Conservation (phyloP, 2,329 filamentous ascomycete genomes). For the Botrytis deweyae region DNA sequence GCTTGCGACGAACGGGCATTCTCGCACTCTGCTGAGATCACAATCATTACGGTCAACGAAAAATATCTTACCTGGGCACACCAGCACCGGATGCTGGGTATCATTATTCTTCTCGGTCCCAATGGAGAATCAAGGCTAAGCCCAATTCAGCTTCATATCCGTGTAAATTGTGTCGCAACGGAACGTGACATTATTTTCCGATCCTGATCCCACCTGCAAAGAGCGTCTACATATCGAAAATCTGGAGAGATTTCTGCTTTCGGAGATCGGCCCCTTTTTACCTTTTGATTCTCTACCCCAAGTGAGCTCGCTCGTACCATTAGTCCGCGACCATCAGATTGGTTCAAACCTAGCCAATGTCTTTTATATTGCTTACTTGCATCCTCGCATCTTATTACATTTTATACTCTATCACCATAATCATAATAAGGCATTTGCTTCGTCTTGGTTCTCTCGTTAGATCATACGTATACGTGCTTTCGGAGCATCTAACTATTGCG, state of each 20-base stretch:
- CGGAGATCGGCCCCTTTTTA: constrained; percentile 1
- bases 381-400: neutral
- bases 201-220: neutral
- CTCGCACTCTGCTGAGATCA: too few relatives aligned
- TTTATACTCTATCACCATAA: neutral
- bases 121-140: neutral
- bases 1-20: neutral
- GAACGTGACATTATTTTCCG: constrained; percentile 14
- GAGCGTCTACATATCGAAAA: constrained; percentile 11
- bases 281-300: neutral
- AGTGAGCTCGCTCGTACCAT: neutral
- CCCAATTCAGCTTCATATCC: constrained; percentile 6
- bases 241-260: constrained; percentile 8
- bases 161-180: neutral
- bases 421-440: neutral
- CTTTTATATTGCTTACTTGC: neutral
- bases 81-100: neutral
- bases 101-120: neutral
- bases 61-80: neutral
- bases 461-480: neutral
- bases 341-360: neutral
- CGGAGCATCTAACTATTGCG: neutral
- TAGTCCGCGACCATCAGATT: neutral
- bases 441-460: neutral
- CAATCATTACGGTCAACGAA: neutral